Evolutionary conservation across 2,329 filamentous ascomycete species (phyloP).

Genomic region (Lasiodiplodia gonubiensis): DNA sequence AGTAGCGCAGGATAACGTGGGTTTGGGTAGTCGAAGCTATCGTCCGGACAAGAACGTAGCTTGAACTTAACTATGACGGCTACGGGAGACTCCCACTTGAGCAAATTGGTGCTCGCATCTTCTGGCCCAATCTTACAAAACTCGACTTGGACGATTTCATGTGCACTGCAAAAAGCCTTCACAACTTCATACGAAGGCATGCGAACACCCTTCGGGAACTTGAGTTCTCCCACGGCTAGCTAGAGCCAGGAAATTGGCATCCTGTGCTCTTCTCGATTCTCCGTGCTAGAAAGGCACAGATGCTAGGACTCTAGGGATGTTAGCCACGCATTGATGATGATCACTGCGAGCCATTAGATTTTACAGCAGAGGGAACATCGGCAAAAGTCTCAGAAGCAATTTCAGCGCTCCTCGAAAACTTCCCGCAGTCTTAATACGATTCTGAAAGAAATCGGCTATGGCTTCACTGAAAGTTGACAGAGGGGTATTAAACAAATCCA

Average conservation of each 20-base stretch:
- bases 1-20: too few relatives aligned
- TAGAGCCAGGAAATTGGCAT: background rate
- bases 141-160: background rate
- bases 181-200: background rate
- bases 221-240: background rate
- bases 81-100: too few relatives aligned
- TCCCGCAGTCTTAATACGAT: background rate
- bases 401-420: too few relatives aligned
- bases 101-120: background rate
- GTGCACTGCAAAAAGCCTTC: background rate
- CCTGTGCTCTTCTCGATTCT: too few relatives aligned
- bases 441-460: background rate
- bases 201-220: background rate
- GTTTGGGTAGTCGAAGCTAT: too few relatives aligned
- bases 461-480: background rate
- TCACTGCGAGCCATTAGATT: too few relatives aligned
- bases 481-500: too few relatives aligned
- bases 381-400: background rate
- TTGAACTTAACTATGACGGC: too few relatives aligned
- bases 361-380: background rate
- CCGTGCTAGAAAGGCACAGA: too few relatives aligned
- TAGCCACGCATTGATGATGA: too few relatives aligned
- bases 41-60: too few relatives aligned
- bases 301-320: background rate
- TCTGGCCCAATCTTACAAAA: background rate